These are phyloP conservation scores for Tephrocybe sp. DNA, from an alignment of 768 basidiomycete genomes.

Conservation along the genomic window DNA sequence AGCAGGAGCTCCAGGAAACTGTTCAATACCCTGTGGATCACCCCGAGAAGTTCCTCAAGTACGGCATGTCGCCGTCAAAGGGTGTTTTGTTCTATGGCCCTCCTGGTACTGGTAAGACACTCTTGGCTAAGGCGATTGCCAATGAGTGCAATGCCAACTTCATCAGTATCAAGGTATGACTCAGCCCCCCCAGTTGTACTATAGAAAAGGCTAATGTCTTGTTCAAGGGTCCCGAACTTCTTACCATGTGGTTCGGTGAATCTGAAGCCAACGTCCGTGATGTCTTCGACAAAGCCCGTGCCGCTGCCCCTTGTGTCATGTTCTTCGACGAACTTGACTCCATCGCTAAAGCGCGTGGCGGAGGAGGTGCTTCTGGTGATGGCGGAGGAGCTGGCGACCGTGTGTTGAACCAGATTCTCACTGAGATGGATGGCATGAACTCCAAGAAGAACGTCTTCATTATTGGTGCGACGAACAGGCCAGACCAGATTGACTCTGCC, in stretches of 20 bases:
- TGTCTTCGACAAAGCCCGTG: constrained; percentile 99
- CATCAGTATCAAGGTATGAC: constrained; percentile 88
- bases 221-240: constrained; percentile 83
- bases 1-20: constrained; percentile 97
- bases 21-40: constrained; percentile 99
- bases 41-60: constrained; percentile 99
- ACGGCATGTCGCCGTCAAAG: constrained; percentile 99
- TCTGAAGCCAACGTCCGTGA: constrained; percentile 99
- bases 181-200: background rate
- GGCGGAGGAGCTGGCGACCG: constrained; percentile 96
- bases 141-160: constrained; percentile 99
- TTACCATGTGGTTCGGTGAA: constrained; percentile 99
- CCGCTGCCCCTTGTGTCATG: constrained; percentile 99
- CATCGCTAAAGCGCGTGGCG: constrained; percentile 95
- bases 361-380: constrained; percentile 76
- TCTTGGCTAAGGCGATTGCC: constrained; percentile 98
- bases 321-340: constrained; percentile 99
- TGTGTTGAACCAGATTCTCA: constrained; percentile 95
- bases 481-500: constrained; percentile 93
- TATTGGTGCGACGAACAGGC: constrained; percentile 95
- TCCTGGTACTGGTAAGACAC: constrained; percentile 99
- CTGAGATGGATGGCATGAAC: constrained; percentile 99
- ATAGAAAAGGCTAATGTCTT: constrained; percentile 12
- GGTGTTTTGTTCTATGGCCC: constrained; percentile 99
- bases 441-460: constrained; percentile 99